A percentile compares a stretch with the other conserved stretches of the same genome.
Evolutionary conservation across 306 rosid genomes (phyloP).

Genomic region (Coriaria nepalensis): DNA sequence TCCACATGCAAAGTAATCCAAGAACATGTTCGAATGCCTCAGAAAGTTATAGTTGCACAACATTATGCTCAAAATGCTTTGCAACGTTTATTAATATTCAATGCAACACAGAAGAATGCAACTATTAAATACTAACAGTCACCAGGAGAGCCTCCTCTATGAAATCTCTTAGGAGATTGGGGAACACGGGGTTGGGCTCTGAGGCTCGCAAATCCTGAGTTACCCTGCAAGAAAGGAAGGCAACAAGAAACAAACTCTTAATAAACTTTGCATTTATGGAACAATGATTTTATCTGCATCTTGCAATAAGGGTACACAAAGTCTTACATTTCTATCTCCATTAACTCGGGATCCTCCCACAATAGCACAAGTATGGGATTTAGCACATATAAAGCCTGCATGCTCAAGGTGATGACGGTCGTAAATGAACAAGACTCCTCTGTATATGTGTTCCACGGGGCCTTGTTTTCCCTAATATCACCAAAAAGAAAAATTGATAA

Average conservation of each 20-base stretch:
- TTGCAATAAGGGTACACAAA: not conserved
- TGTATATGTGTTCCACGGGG: conserved; percentile 90
- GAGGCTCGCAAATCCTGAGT: conserved; percentile 46
- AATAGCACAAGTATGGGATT: conserved; percentile 72
- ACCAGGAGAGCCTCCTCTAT: conserved; percentile 67
- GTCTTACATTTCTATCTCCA: conserved; percentile 72
- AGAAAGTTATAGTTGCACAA: no score
- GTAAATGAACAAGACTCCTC: conserved; percentile 67
- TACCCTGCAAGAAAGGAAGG: conserved; percentile 38
- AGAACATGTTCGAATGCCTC: no score
- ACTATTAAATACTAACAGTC: conserved; percentile 37
- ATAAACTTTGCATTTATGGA: not conserved
- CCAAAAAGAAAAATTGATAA: not conserved
- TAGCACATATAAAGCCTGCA: conserved; percentile 90
- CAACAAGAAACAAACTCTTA: conserved; percentile 10
- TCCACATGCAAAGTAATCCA: no score
- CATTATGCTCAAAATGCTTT: no score
- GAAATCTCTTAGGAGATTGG: conserved; percentile 59
- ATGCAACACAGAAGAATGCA: not conserved
- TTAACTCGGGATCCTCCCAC: conserved; percentile 91
- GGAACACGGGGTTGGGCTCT: conserved; percentile 69
- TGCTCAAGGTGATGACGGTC: conserved; percentile 99
- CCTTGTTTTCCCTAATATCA: conserved; percentile 86
- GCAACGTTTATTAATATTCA: no score
- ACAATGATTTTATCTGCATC: not conserved